A percentile compares a stretch with the other conserved stretches of the same genome.
These are phyloP conservation scores for Penicillium hordei DNA, from an alignment of 2,329 filamentous ascomycete genomes.

Conservation along the genomic window DNA sequence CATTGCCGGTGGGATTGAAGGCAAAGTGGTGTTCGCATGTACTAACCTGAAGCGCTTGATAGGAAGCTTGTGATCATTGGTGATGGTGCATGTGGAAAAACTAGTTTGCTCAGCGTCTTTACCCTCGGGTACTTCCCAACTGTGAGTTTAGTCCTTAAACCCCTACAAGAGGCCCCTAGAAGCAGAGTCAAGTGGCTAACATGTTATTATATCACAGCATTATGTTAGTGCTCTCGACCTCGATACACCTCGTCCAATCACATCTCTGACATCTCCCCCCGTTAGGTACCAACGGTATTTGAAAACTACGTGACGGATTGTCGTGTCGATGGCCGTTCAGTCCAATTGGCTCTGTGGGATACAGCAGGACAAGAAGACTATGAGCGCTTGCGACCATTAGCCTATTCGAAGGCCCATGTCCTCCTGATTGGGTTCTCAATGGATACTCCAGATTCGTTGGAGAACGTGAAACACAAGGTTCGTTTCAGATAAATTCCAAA, in stretches of 20 bases:
- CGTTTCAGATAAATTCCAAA: conserved; percentile 42
- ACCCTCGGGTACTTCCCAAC: conserved; percentile 97
- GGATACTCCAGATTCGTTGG: conserved; percentile 91
- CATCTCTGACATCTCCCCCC: conserved; percentile 10
- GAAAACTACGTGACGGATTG: conserved; percentile 99
- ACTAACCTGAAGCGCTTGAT: conserved; percentile 24
- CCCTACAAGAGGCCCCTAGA: conserved; percentile 7
- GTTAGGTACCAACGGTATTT: conserved; percentile 89
- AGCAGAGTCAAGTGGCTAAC: conserved; percentile 27
- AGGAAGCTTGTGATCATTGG: conserved; percentile 97
- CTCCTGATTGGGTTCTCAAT: conserved; percentile 95
- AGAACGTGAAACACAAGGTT: conserved; percentile 98
- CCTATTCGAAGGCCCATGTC: conserved; percentile 96
- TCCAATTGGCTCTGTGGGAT: conserved; percentile 97
- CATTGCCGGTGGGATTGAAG: conserved; percentile 1
- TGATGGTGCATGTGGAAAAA: conserved; percentile 97
- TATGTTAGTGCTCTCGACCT: conserved; percentile 40
- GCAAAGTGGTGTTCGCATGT: conserved; percentile 1
- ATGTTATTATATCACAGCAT: conserved; percentile 34
- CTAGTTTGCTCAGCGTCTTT: conserved; percentile 94
- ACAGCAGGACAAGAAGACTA: conserved; percentile 99
- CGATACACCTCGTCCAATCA: neutral
- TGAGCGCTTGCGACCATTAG: conserved; percentile 87
- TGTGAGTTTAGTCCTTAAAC: conserved; percentile 58
- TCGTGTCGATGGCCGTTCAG: conserved; percentile 96